phyloP scores from a whole-genome alignment of 371 early-diverging fungal species.

The Syncephalastrum racemosum region DNA sequence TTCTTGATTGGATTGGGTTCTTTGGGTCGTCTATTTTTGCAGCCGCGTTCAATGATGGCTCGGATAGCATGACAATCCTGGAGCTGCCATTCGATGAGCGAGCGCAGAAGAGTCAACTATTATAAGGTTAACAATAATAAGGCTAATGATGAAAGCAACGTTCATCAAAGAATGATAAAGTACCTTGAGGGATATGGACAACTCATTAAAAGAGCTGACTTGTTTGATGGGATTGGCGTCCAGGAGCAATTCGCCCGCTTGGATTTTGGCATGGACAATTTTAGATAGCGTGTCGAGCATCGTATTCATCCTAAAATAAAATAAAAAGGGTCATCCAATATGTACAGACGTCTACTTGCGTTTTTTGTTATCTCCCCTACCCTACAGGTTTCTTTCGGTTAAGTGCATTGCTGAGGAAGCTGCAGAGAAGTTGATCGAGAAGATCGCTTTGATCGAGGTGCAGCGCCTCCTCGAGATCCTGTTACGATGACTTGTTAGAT shows the following conservation, averaged over 20 bases:
- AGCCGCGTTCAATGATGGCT: constrained; percentile 21
- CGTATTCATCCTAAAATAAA: constrained; percentile 14
- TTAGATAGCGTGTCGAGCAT: constrained; percentile 26
- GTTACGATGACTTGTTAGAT: not conserved
- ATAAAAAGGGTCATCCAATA: not conserved
- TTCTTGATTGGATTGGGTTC: constrained; percentile 21
- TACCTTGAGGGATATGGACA: constrained; percentile 33
- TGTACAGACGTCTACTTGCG: not conserved
- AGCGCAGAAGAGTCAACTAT: constrained; percentile 32
- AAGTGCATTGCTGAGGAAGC: constrained; percentile 35
- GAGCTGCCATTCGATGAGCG: constrained; percentile 46
- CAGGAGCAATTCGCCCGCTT: constrained; percentile 29
- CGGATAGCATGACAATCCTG: constrained; percentile 37
- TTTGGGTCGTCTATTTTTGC: constrained; percentile 6
- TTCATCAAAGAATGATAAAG: not conserved
- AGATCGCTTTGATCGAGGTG: constrained; percentile 17
- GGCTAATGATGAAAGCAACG: not conserved
- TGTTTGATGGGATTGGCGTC: constrained; percentile 33
- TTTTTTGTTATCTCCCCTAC: constrained; percentile 15
- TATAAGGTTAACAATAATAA: not conserved
- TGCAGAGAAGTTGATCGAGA: constrained; percentile 29
- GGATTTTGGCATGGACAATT: constrained; percentile 29
- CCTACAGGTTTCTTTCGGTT: constrained; percentile 41
- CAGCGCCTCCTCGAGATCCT: constrained; percentile 35
- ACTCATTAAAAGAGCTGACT: constrained; percentile 18